Percentiles rank a stretch among this genome's conserved stretches.
These are phyloP conservation scores for Cutaneotrichosporon spelunceum DNA, from an alignment of 1,284 basidiomycete species.

Conservation along the genomic window DNA sequence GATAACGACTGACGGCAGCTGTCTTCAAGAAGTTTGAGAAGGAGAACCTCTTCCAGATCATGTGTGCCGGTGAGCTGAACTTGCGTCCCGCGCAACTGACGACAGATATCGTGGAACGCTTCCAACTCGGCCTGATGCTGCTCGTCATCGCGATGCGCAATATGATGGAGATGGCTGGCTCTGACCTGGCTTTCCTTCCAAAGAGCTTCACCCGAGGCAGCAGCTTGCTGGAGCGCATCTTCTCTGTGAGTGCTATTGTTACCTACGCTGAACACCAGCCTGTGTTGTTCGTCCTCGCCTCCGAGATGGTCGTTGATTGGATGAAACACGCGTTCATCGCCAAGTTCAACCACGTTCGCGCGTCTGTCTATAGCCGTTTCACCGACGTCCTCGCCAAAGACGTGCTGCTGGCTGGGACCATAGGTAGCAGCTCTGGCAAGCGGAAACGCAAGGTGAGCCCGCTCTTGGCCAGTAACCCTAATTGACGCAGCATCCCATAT, in stretches of 20 bases:
- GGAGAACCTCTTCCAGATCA: slow-evolving; percentile 98
- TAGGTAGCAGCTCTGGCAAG: slow-evolving; percentile 16
- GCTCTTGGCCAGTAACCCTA: background rate
- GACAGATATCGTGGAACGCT: slow-evolving; percentile 94
- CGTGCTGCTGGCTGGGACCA: slow-evolving; percentile 69
- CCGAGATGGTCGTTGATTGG: slow-evolving; percentile 97
- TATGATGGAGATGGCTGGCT: slow-evolving; percentile 88
- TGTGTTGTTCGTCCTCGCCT: slow-evolving; percentile 81
- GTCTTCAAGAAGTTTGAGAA: slow-evolving; percentile 99
- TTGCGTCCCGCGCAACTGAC: background rate
- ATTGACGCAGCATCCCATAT: slow-evolving; percentile 60
- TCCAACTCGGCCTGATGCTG: slow-evolving; percentile 89
- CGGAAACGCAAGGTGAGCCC: slow-evolving; percentile 60
- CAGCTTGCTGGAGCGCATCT: slow-evolving; percentile 70
- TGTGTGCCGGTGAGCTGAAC: slow-evolving; percentile 79
- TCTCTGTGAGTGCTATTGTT: slow-evolving; percentile 63
- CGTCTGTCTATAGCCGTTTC: slow-evolving; percentile 91
- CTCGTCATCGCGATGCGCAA: slow-evolving; percentile 89
- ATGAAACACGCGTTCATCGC: slow-evolving; percentile 99
- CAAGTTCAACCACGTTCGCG: slow-evolving; percentile 91
- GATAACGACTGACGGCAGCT: slow-evolving; percentile 42
- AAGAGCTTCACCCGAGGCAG: slow-evolving; percentile 80
- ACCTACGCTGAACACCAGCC: slow-evolving; percentile 59
- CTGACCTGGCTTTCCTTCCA: slow-evolving; percentile 75
- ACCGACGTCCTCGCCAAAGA: slow-evolving; percentile 95